phyloP scores from a whole-genome alignment of 1,139 yeast species.

The Yamadazyma friedrichii region DNA sequence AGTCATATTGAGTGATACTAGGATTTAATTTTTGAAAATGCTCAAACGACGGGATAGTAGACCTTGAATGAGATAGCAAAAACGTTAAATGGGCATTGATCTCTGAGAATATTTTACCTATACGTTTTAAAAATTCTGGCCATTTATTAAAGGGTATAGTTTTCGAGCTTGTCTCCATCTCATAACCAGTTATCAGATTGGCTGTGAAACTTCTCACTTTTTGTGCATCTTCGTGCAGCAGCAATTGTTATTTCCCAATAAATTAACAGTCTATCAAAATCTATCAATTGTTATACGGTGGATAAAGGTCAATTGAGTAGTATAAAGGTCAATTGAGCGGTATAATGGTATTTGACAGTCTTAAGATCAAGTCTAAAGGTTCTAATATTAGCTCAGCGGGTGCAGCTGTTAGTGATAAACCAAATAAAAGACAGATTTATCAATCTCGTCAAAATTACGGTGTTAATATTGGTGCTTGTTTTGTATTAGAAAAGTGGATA shows the following conservation, averaged over 20 bases:
- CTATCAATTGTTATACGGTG: no score
- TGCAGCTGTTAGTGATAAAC: constrained; percentile 34
- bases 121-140: constrained; percentile 16
- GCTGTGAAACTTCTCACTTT: no score
- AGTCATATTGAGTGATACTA: constrained; percentile 43
- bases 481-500: constrained; percentile 78
- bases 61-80: constrained; percentile 40
- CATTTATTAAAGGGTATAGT: constrained; percentile 9
- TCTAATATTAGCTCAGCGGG: constrained; percentile 26
- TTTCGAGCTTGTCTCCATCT: background rate
- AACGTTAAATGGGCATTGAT: constrained; percentile 46
- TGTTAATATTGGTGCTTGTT: constrained; percentile 82
- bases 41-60: constrained; percentile 40
- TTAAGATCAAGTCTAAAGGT: constrained; percentile 40
- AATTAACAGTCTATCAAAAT: no score
- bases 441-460: constrained; percentile 75
- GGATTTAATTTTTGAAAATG: constrained; percentile 32
- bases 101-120: constrained; percentile 25
- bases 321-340: no score
- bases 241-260: no score
- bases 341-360: constrained; percentile 27
- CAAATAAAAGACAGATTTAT: constrained; percentile 53
- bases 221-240: no score
- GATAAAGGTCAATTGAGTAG: no score
- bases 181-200: background rate